Evolutionary conservation across 768 basidiomycete genomes (phyloP).

Genomic region (Lentinula boryana): DNA sequence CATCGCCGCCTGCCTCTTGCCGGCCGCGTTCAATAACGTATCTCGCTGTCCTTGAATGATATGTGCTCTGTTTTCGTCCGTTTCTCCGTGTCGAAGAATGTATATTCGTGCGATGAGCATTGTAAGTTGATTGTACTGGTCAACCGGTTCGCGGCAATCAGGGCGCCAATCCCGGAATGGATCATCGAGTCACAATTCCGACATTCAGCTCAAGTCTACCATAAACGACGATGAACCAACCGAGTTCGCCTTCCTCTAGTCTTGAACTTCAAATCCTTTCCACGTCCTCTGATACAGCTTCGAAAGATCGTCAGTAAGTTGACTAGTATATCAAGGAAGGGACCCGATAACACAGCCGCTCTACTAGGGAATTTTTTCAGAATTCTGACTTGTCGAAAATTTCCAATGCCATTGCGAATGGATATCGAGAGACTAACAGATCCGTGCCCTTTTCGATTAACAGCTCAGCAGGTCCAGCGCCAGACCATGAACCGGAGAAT

Average conservation of each 20-base stretch:
- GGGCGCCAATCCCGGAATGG: background rate
- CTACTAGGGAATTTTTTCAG: background rate
- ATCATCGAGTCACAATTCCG: too few relatives aligned
- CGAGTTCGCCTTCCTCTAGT: too few relatives aligned
- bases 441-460: background rate
- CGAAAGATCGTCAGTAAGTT: background rate
- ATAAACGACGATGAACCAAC: background rate
- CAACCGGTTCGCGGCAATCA: background rate
- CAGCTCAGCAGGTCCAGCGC: background rate
- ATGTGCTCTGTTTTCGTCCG: constrained; percentile 53
- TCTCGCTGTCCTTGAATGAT: constrained; percentile 78
- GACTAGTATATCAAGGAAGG: background rate
- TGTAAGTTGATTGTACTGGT: background rate
- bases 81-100: constrained; percentile 76
- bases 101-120: constrained; percentile 44
- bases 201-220: background rate
- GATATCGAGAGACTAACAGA: background rate
- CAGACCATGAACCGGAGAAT: background rate
- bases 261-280: background rate
- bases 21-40: constrained; percentile 56
- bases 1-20: constrained; percentile 50
- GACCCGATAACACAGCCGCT: too few relatives aligned
- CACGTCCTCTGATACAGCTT: background rate
- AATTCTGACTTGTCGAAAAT: background rate
- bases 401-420: background rate